Conservation (phyloP, 2,329 filamentous ascomycete genomes). For the Verruconis gallopava region DNA sequence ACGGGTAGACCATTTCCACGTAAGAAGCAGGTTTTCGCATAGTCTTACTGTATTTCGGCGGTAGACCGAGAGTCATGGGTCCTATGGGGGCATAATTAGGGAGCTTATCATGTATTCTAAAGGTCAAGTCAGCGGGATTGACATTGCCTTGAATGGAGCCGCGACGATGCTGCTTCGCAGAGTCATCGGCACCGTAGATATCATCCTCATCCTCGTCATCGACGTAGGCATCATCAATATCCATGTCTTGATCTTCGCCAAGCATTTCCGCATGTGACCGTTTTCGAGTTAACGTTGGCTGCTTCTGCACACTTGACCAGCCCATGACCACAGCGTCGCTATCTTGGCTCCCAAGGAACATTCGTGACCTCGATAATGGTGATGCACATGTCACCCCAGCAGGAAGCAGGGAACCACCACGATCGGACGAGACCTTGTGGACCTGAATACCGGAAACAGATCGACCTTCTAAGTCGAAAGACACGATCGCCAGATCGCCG, state of each 20-base stretch:
- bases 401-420: conserved; percentile 50
- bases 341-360: conserved; percentile 81
- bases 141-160: conserved; percentile 25
- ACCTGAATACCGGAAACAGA: conserved; percentile 81
- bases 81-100: conserved; percentile 68
- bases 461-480: conserved; percentile 78
- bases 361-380: conserved; percentile 49
- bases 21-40: conserved; percentile 8
- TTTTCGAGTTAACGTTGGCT: conserved; percentile 47
- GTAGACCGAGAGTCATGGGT: conserved; percentile 57
- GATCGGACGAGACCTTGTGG: conserved; percentile 47
- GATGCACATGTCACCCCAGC: conserved; percentile 56
- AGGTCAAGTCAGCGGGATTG: conserved; percentile 53
- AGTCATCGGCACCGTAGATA: conserved; percentile 48
- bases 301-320: conserved; percentile 57
- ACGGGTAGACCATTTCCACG: conserved; percentile 37
- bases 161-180: conserved; percentile 23
- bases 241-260: conserved; percentile 32
- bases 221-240: conserved; percentile 44
- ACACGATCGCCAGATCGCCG: conserved; percentile 61
- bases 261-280: conserved; percentile 49
- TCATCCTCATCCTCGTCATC: conserved; percentile 43
- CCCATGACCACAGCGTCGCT: conserved; percentile 70
- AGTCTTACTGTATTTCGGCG: conserved; percentile 15
- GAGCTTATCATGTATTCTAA: conserved; percentile 65